Evolutionary conservation across 2,329 filamentous ascomycete species (phyloP).

Genomic region (Daldinia sp.): DNA sequence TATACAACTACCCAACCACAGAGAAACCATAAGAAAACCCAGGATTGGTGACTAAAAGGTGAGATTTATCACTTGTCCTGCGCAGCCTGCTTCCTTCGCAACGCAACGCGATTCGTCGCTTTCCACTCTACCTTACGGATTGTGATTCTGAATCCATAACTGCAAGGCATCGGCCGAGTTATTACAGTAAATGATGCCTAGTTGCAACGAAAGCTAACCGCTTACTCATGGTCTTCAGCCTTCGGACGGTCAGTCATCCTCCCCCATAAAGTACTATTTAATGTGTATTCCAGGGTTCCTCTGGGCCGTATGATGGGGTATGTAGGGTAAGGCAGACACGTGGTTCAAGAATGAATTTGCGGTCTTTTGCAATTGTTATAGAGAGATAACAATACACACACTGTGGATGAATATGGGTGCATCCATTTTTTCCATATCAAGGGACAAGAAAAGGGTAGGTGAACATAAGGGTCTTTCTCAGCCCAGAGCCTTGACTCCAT

Average conservation of each 20-base stretch:
- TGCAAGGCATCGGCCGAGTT: not conserved
- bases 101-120: slow-evolving; percentile 18
- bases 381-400: not conserved
- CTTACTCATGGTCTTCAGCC: slow-evolving; percentile 3
- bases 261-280: not conserved
- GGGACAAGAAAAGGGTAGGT: not conserved
- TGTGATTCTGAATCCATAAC: not conserved
- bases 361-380: not conserved
- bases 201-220: not conserved
- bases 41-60: slow-evolving; percentile 11
- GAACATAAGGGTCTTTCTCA: slow-evolving; percentile 11
- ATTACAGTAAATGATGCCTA: not conserved
- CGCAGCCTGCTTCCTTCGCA: slow-evolving; percentile 9
- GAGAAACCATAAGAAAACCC: not conserved
- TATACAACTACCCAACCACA: not conserved
- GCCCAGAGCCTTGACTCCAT: slow-evolving; percentile 3
- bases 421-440: too few relatives aligned
- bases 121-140: not conserved
- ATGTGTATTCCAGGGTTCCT: not conserved
- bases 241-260: not conserved
- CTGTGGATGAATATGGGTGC: not conserved
- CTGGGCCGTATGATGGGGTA: not conserved
- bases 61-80: slow-evolving; percentile 12
- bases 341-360: not conserved
- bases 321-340: not conserved